These are phyloP conservation scores for Paramecium octaurelia DNA, from an alignment of 73 alveolate species.

Conservation along the genomic window DNA sequence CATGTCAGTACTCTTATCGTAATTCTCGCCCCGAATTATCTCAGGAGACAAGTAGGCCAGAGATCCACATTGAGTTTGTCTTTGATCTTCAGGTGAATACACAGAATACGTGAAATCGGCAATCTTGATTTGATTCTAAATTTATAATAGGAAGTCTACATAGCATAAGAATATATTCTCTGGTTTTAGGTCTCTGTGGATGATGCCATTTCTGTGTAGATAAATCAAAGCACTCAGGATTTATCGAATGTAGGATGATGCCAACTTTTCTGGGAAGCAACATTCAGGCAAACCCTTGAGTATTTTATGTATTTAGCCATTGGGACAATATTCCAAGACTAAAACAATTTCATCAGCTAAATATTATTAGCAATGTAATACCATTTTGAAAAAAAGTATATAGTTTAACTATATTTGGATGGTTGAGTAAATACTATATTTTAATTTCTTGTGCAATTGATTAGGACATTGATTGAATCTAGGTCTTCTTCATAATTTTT, in stretches of 20 bases:
- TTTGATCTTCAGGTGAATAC: conserved; percentile 14
- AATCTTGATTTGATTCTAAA: conserved; percentile 1
- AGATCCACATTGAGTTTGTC: conserved; percentile 59
- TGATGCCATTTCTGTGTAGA: conserved; percentile 52
- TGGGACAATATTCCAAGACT: conserved; percentile 6
- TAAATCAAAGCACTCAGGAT: background rate
- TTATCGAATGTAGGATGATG: background rate
- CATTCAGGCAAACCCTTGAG: background rate
- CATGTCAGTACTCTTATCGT: conserved; percentile 47
- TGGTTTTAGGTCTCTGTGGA: conserved; percentile 57
- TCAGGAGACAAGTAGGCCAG: conserved; percentile 56
- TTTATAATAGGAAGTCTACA: background rate
- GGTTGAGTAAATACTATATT: background rate
- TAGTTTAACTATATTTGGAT: conserved; percentile 7
- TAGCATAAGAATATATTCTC: conserved; percentile 42
- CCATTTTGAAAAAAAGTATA: background rate
- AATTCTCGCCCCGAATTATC: conserved; percentile 39
- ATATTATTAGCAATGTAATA: background rate
- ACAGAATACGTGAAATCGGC: conserved; percentile 54
- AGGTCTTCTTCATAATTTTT: background rate
- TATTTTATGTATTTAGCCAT: background rate
- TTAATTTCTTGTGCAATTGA: background rate
- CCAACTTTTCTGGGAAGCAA: background rate
- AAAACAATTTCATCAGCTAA: background rate
- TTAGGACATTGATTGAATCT: background rate